phyloP scores from a whole-genome alignment of 2,329 filamentous ascomycete genomes.

The Immersiporthe knoxdaviesiana region DNA sequence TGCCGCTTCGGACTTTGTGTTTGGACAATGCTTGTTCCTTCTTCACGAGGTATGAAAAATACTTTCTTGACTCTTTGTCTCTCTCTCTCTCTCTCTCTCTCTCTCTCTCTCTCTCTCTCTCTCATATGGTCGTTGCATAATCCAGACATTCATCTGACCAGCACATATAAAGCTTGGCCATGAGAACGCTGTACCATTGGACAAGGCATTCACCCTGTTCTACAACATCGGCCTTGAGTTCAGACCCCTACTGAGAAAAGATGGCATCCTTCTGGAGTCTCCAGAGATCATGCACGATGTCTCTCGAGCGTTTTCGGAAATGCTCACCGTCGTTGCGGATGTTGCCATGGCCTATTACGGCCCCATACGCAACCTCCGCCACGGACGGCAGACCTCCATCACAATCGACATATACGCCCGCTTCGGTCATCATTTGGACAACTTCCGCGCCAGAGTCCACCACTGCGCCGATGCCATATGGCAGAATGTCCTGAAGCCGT shows the following conservation, averaged over 20 bases:
- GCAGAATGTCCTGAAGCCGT: background rate
- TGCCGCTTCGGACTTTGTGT: slow-evolving; percentile 6
- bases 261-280: background rate
- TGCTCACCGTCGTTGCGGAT: slow-evolving; percentile 3
- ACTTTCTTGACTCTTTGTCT: too few relatives aligned
- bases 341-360: slow-evolving; percentile 12
- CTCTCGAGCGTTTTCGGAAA: slow-evolving; percentile 6
- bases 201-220: slow-evolving; percentile 12
- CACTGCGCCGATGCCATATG: slow-evolving; percentile 9
- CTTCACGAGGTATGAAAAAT: slow-evolving; percentile 2
- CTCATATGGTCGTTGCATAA: too few relatives aligned
- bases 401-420: slow-evolving; percentile 12
- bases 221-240: slow-evolving; percentile 7
- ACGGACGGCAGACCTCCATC: background rate
- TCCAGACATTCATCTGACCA: too few relatives aligned
- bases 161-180: slow-evolving; percentile 3
- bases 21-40: slow-evolving; percentile 13
- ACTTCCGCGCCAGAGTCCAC: background rate
- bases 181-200: slow-evolving; percentile 8
- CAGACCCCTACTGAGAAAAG: background rate
- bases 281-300: slow-evolving; percentile 6
- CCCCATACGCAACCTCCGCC: background rate
- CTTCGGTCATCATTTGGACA: slow-evolving; percentile 4
- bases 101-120: too few relatives aligned
- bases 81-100: too few relatives aligned